Evolutionary conservation across 306 rosid genomes (phyloP), one percentile per base, ranked within the genome.

Genomic region (Rubus idaeus): DNA sequence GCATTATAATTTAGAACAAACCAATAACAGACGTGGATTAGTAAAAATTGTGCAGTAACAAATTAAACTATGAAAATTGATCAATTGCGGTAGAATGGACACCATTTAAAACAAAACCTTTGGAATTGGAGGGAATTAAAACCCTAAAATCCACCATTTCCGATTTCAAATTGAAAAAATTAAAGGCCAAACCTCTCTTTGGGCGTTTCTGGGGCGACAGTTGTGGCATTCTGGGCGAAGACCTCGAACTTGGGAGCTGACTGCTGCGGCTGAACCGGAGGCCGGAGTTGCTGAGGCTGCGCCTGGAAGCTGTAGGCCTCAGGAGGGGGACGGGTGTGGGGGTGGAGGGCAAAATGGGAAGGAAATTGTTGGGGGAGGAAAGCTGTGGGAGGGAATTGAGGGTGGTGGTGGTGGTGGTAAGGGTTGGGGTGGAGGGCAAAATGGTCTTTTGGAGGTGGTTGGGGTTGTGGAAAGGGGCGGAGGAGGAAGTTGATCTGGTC

Each of bases 401-500:
- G 69, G 46, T 6, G 46, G 68, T 5, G 69, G 69, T 39, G 66
- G 41, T 5, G 65, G 65, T 20, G 65, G 65, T 10, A 60, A 11
- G 66, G 80, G 51, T 73, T 78, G 78, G 79, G 68, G 58, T 80
- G 80, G 80, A 78, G 87, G 88, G 90, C 75, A 86, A 91, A 91
- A 84, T 89, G 93, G 91, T 64, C 69, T 37, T 64, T 64, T 61
- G 41, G 64, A 4, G 41, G 85, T 45, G 76, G 82, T 71, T 84
- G 86, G 3, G 74, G 55, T 44, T 76, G 53, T 75, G 83, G 79
- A 30, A 85, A 88, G 7, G 91, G 60, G 12, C 89, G 89, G 80
- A 91, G 91, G 81, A 91, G 89, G 79, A 84, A 77, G 86, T 71
- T 84, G 90, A 91, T 89, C 87, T 89, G 93, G 88, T 91, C 96